phyloP scores from a whole-genome alignment of 75 land plant genomes.

The Selaginella moellendorffii region DNA sequence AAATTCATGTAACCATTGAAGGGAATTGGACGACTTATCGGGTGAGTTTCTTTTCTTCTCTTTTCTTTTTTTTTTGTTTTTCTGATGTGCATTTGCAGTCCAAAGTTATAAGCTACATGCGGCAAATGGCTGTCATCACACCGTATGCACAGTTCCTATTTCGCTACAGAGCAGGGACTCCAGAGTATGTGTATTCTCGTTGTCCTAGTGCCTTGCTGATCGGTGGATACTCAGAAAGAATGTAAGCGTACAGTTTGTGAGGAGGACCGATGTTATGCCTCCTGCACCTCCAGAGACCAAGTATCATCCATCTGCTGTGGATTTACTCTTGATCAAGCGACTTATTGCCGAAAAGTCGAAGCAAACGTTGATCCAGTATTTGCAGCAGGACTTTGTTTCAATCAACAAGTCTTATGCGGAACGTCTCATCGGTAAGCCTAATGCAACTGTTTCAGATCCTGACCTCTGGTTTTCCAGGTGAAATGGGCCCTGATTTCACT shows the following conservation, averaged over 20 bases:
- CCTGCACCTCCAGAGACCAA: slow-evolving; percentile 85
- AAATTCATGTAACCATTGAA: slow-evolving; percentile 95
- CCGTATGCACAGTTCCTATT: slow-evolving; percentile 97
- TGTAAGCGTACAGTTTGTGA: slow-evolving; percentile 69
- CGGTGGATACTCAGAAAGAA: slow-evolving; percentile 47
- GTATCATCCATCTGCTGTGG: slow-evolving; percentile 93
- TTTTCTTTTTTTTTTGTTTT: neutral
- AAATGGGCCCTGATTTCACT: slow-evolving; percentile 89
- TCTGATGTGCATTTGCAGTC: slow-evolving; percentile 46
- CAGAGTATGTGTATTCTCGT: slow-evolving; percentile 47
- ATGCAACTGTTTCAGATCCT: neutral
- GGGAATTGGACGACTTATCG: slow-evolving; percentile 99
- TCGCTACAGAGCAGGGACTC: slow-evolving; percentile 47
- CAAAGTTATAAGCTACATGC: slow-evolving; percentile 92
- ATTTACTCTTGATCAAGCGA: slow-evolving; percentile 79
- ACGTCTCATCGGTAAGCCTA: slow-evolving; percentile 64
- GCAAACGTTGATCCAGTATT: slow-evolving; percentile 64
- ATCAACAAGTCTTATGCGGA: slow-evolving; percentile 76
- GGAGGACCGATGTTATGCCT: slow-evolving; percentile 98
- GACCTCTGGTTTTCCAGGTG: slow-evolving; percentile 35
- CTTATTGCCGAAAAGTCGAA: slow-evolving; percentile 89
- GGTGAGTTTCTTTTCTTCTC: slow-evolving; percentile 27
- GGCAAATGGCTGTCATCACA: slow-evolving; percentile 98
- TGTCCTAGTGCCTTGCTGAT: neutral
- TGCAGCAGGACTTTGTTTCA: slow-evolving; percentile 93